Percentiles rank a stretch among this genome's conserved stretches.
These are phyloP conservation scores for Saraca asoca DNA, from an alignment of 331 rosid species.

Conservation along the genomic window DNA sequence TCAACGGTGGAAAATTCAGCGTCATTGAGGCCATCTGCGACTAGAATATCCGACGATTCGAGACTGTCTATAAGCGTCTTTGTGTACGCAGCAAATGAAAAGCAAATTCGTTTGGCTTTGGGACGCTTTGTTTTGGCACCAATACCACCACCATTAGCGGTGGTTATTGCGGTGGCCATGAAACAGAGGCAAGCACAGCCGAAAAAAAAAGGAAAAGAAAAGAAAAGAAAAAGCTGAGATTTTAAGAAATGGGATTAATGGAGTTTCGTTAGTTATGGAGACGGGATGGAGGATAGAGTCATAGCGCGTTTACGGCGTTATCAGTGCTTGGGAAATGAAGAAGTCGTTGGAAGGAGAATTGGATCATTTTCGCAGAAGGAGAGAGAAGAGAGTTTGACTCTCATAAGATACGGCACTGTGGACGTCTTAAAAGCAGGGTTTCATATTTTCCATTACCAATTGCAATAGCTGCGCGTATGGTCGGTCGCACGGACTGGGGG, in stretches of 20 bases:
- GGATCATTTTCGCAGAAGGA: neutral
- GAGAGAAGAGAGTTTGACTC: conserved; percentile 19
- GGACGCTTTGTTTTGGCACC: conserved; percentile 29
- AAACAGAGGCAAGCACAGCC: too few species aligned
- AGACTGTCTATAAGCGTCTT: conserved; percentile 50
- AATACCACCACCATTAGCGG: neutral
- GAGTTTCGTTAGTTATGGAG: too few species aligned
- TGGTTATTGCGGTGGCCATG: conserved; percentile 40
- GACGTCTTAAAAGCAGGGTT: neutral
- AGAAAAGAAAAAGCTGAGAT: neutral
- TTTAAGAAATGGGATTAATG: neutral
- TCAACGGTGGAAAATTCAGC: conserved; percentile 55
- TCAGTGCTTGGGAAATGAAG: conserved; percentile 16
- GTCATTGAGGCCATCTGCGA: conserved; percentile 63
- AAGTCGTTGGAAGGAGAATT: conserved; percentile 23
- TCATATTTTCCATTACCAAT: too few species aligned
- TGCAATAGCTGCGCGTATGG: neutral
- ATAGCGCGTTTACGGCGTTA: conserved; percentile 1
- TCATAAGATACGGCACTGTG: neutral
- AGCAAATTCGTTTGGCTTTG: conserved; percentile 60
- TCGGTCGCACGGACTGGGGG: neutral
- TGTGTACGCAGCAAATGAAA: conserved; percentile 83
- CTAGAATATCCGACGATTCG: conserved; percentile 45
- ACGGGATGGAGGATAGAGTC: neutral
- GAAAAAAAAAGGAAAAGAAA: too few species aligned